Base-by-base conservation (phyloP, 805 yeast species). In the Candida nitratophila region DNA sequence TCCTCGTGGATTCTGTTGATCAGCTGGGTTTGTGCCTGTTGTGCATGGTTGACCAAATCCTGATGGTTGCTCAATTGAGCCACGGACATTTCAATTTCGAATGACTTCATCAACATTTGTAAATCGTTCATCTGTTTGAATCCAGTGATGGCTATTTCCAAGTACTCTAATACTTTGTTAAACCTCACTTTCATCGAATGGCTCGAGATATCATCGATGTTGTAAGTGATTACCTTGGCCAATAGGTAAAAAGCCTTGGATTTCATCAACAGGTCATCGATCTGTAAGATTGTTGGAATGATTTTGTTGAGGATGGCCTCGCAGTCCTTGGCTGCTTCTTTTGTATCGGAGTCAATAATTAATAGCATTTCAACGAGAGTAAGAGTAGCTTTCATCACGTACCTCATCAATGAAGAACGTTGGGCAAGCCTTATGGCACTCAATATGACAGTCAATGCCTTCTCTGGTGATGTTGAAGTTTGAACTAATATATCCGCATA, bases 391-490 rank as follows among this genome's bases (percentile, higher is more conserved):
- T 77, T 79, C 1, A 73, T 65, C 1, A 70, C 57, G 9, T 74
- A 55, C 0, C 73, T 56, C 3, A 67, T 57, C 43, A 75, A 67
- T 1, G 82, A 77, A 9, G 74, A 65, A 4, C 58, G 54, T 19
- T 69, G 68, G 0, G 84, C 74, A 12, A 68, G 53, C 39, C 73
- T 70, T 2, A 83, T 59, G 42, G 78, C 69, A 47, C 76, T 76
- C 6, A 76, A 55, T 0, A 80, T 52, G 17, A 72, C 54, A 0
- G 83, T 71, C 9, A 82, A 49, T 0, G 76, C 77, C 45, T 83
- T 66, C 10, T 72, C 58, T 14, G 79, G 74, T 4, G 69, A 60
- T 4, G 41, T 22, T 0, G 75, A 71, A 15, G 73, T 57, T 5
- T 60, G 50, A 21, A 71, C 50, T 46, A 78, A 60, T 1, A 77